These are phyloP conservation scores for Pythium coloratum DNA, from an alignment of 352 stramenopile species.

Conservation along the genomic window DNA sequence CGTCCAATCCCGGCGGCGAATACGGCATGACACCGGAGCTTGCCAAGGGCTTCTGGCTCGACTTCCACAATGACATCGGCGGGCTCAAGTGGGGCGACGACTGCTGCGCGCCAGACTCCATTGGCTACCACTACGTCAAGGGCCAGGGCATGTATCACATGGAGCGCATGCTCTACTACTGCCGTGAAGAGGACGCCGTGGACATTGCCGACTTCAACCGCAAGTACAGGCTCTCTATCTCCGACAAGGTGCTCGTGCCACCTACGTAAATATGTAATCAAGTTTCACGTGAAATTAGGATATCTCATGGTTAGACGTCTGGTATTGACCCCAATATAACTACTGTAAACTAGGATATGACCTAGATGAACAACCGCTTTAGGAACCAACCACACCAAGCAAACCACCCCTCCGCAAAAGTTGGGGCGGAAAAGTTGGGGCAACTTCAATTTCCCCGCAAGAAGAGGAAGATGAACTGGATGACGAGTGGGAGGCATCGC, in stretches of 20 bases:
- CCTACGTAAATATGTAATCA: too few relatives aligned
- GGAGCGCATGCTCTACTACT: constrained; percentile 64
- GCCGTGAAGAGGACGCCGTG: constrained; percentile 51
- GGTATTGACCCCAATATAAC: too few relatives aligned
- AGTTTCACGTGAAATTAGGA: too few relatives aligned
- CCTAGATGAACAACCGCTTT: too few relatives aligned
- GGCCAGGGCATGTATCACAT: constrained; percentile 72
- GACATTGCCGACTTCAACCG: not conserved
- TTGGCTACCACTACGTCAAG: constrained; percentile 78
- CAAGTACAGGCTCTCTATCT: not conserved
- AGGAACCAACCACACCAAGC: not conserved
- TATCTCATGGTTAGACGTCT: too few relatives aligned
- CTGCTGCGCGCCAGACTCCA: constrained; percentile 55
- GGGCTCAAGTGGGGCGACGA: constrained; percentile 52
- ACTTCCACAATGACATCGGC: constrained; percentile 69
- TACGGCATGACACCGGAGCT: not conserved
- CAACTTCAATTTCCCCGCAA: not conserved
- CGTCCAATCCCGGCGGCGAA: not conserved
- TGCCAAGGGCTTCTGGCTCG: constrained; percentile 54
- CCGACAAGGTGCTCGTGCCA: not conserved
- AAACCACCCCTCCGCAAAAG: not conserved
- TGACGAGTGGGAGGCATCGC: constrained; percentile 59
- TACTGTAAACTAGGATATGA: too few relatives aligned
- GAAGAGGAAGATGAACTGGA: constrained; percentile 60
- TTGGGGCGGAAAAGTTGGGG: constrained; percentile 1